Evolutionary conservation across 2,329 filamentous ascomycete genomes (phyloP), one percentile per base, ranked within the genome.

Genomic region (Aspergillus melleus): DNA sequence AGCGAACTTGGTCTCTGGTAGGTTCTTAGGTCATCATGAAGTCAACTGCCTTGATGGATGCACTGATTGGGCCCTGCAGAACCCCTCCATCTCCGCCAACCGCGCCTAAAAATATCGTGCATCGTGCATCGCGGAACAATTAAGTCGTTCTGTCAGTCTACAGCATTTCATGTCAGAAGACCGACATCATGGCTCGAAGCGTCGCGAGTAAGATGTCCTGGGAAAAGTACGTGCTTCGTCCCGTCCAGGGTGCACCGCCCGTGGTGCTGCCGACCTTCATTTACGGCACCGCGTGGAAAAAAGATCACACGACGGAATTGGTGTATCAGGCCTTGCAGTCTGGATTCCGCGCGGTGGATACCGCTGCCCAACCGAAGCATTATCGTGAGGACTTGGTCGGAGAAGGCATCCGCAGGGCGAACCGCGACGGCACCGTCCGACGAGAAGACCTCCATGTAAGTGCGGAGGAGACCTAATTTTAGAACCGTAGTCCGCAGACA

Each of bases 281-380:
- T 63, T 95, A 95, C 73, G 91, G 91, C 54, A 94, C 91, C 2
- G 91, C 91, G n/a, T 94, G 91, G 90, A 95, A 95, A 74, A 88
- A 89, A 68, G 86, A 88, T 1, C 77, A 77, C 19, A 92, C 90
- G 0, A 81, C 83, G 20, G 79, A 84, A 57, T 80, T 94, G 2
- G 90, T 95, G 22, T 85, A 88, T 66, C 75, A 83, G 63, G 91
- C 91, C 2, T 71, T 95, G 36, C 80, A 80, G 49, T 78, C 84
- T 49, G 90, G 91, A 5, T 95, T 94, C 67, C 83, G 86, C 32
- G 89, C 81, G 51, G 78, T 95, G 61, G 91, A 95, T 70, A 94
- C 91, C 0, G 90, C 90, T 10, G 89, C 88, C 16, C 90, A 92
- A 74, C 90, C 90, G 2, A 85, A 85, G 61, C 90, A 94, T 76